Evolutionary conservation across 2,329 filamentous ascomycete genomes (phyloP), one percentile per base, ranked within the genome.

Genomic region (Aplosporella prunicola): DNA sequence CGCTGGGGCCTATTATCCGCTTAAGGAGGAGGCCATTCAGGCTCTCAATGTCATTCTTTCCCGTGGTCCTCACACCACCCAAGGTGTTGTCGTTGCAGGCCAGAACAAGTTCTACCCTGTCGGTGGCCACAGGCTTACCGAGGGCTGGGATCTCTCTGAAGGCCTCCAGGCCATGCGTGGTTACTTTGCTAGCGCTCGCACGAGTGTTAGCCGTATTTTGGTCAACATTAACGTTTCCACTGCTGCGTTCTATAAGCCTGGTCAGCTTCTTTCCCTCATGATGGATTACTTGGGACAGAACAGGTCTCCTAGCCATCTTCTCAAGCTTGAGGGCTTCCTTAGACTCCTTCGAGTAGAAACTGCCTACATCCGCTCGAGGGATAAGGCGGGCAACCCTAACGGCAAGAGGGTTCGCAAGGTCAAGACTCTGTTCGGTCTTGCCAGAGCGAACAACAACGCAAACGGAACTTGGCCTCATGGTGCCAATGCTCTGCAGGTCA

Each of bases 221-320:
- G 52, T 80, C 9, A 81, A 82, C 40, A 60, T 80, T 3, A 78
- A 81, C 41, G 74, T 80, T 17, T 72, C 72, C 7, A 70, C 71
- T 29, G 64, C 67, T 2, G 72, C 74, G 0, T 79, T 76, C 48
- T 76, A 75, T 53, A 63, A 71, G 44, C 47, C 62, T 2, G 62
- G 62, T 1, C 53, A 57, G 3, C 52, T 78, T 2, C 22, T 56
- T 2, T 41, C 49, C 6, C 30, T 56, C 3, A 50, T 60, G 50
- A 43, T 7, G 7, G 53, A 57, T 9, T 38, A 49, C 9, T 42
- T 43, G 10, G 31, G 38, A 1, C 49, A 43, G 24, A 41, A 29
- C 5, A 43, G 41, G 11, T 32, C 29, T 16, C 36, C 36, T 1
- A 25, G 18, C 9, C 36, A 39, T 13, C 22, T 39, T 8, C 10